These are phyloP conservation scores for Sporothrix phasma DNA, from an alignment of 2,329 filamentous ascomycete genomes.

Conservation along the genomic window DNA sequence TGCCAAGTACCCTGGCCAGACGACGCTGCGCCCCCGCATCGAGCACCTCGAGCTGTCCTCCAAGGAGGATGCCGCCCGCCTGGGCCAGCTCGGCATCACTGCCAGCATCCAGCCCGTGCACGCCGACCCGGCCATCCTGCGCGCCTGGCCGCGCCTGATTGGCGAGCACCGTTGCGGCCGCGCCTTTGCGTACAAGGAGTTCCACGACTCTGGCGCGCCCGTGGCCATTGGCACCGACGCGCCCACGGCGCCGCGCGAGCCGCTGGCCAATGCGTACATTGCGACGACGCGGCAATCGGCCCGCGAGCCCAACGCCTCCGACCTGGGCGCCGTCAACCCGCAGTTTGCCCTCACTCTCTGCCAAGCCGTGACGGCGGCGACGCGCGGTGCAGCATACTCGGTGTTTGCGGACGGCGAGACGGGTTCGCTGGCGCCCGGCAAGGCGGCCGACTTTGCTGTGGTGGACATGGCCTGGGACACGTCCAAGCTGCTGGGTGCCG, in stretches of 20 bases:
- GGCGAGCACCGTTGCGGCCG: slow-evolving; percentile 43
- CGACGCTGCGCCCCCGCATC: slow-evolving; percentile 46
- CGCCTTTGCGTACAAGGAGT: slow-evolving; percentile 55
- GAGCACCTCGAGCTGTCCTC: slow-evolving; percentile 55
- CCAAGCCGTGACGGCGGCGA: slow-evolving; percentile 44
- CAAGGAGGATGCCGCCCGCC: slow-evolving; percentile 42
- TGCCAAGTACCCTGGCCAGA: slow-evolving; percentile 23
- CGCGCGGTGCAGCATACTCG: slow-evolving; percentile 46
- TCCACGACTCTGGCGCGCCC: slow-evolving; percentile 42
- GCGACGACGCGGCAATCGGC: slow-evolving; percentile 48
- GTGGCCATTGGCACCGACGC: slow-evolving; percentile 51
- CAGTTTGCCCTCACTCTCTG: slow-evolving; percentile 43
- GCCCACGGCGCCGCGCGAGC: slow-evolving; percentile 46
- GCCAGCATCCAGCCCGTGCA: slow-evolving; percentile 50
- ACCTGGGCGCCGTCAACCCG: slow-evolving; percentile 35
- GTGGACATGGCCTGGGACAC: slow-evolving; percentile 42
- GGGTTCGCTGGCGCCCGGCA: slow-evolving; percentile 42
- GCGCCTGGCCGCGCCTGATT: slow-evolving; percentile 50
- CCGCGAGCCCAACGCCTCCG: slow-evolving; percentile 34
- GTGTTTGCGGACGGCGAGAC: slow-evolving; percentile 46
- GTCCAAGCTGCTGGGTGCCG: slow-evolving; percentile 36
- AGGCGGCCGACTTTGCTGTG: slow-evolving; percentile 48
- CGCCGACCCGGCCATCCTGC: slow-evolving; percentile 49
- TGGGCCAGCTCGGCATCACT: slow-evolving; percentile 50
- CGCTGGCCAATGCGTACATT: slow-evolving; percentile 48